Evolutionary conservation across 805 yeast species (phyloP).

Genomic region (Candida dendrica): DNA sequence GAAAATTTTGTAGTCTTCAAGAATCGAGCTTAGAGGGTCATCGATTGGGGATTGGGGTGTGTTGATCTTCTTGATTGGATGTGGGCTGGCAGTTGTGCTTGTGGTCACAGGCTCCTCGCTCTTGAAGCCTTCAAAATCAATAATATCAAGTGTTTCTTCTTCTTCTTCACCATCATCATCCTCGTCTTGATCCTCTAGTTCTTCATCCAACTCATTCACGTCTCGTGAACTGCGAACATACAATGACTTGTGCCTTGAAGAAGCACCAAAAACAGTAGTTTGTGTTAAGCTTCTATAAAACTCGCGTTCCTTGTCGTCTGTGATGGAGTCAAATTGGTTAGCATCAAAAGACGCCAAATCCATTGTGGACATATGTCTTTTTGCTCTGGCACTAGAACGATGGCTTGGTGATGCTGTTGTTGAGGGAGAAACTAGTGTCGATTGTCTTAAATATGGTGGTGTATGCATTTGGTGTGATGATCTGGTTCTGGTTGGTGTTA

Average conservation of each 20-base stretch:
- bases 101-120: not conserved
- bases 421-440: not conserved
- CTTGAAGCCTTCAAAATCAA: not conserved
- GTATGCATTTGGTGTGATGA: not conserved
- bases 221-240: not conserved
- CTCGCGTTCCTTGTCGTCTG: constrained; percentile 17
- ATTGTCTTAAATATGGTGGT: not conserved
- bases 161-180: constrained; percentile 2
- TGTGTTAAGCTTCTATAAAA: constrained; percentile 7
- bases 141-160: not conserved
- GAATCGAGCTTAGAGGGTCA: constrained; percentile 8
- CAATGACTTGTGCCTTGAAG: not conserved
- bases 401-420: not conserved
- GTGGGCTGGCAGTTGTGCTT: not conserved
- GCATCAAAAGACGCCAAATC: constrained; percentile 3
- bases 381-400: not conserved
- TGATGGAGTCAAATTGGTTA: not conserved
- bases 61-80: too few relatives aligned
- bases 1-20: constrained; percentile 17
- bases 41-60: too few relatives aligned
- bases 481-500: not conserved
- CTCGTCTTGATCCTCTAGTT: too few relatives aligned
- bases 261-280: not conserved
- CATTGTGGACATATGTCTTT: constrained; percentile 10
- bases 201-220: not conserved